These are phyloP conservation scores for Ophiostoma sp. DNA, from an alignment of 2,329 filamentous ascomycete species.

Conservation along the genomic window DNA sequence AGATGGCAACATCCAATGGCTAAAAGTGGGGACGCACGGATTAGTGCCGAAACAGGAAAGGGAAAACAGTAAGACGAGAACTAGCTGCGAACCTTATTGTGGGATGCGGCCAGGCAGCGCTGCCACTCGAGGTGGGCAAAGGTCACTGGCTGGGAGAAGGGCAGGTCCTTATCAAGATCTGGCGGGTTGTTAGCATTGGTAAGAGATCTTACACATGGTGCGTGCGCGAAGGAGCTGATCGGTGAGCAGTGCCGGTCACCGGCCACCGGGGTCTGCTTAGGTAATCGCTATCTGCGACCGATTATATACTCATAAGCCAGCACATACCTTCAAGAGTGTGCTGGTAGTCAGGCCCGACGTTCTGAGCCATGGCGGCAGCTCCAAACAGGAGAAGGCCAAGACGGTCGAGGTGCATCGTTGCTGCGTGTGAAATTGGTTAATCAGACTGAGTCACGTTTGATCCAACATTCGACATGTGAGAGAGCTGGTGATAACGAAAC, in stretches of 20 bases:
- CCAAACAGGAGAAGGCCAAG: slow-evolving; percentile 11
- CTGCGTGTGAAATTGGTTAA: neutral
- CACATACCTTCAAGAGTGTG: slow-evolving; percentile 18
- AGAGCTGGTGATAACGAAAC: neutral
- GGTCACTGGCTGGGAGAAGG: slow-evolving; percentile 24
- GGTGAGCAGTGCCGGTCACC: neutral
- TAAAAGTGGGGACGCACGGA: neutral
- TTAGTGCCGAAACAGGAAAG: slow-evolving; percentile 7
- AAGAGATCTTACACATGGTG: neutral
- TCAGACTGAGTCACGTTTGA: neutral
- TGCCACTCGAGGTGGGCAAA: slow-evolving; percentile 25
- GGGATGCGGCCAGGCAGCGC: slow-evolving; percentile 20
- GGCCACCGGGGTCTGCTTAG: neutral
- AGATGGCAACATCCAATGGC: slow-evolving; percentile 24
- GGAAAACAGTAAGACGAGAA: neutral
- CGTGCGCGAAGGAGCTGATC: neutral
- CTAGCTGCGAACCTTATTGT: slow-evolving; percentile 8
- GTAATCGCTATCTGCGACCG: neutral
- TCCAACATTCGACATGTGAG: neutral
- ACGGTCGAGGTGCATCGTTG: neutral
- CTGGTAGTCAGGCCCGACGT: slow-evolving; percentile 17
- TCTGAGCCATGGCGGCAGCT: neutral
- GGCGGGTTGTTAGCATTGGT: neutral
- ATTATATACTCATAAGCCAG: neutral
- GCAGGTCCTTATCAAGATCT: slow-evolving; percentile 24